Evolutionary conservation across 257 asterid species (phyloP).

Genomic region (Nicotiana tomentosiformis): DNA sequence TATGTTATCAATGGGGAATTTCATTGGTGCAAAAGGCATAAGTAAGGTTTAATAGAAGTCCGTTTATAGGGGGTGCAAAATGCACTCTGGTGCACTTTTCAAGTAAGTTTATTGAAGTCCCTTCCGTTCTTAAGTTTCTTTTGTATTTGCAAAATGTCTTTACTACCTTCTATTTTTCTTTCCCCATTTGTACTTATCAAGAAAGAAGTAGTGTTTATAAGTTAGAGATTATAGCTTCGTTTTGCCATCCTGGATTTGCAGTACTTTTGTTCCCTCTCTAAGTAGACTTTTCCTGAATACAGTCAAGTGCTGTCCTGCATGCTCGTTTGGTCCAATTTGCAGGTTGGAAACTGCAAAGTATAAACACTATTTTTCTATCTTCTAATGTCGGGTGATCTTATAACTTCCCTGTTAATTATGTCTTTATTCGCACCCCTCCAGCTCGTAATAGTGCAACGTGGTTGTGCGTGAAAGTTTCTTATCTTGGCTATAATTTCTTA

Average conservation of each 20-base stretch:
- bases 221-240: neutral
- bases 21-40: neutral
- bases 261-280: neutral
- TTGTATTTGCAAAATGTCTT: neutral
- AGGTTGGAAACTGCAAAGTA: neutral
- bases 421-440: neutral
- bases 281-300: neutral
- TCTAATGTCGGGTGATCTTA: neutral
- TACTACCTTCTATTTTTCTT: neutral
- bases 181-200: neutral
- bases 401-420: neutral
- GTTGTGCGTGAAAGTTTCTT: neutral
- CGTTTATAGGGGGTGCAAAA: neutral
- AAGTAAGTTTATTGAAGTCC: neutral
- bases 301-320: neutral
- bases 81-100: too few species aligned
- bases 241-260: neutral
- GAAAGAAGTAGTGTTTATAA: neutral
- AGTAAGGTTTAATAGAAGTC: neutral
- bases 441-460: neutral
- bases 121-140: neutral
- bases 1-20: neutral
- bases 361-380: neutral
- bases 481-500: constrained; percentile 14
- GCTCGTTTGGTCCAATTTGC: neutral